Evolutionary conservation across 352 stramenopile genomes (phyloP).

Genomic region (Pythium oligandrum): DNA sequence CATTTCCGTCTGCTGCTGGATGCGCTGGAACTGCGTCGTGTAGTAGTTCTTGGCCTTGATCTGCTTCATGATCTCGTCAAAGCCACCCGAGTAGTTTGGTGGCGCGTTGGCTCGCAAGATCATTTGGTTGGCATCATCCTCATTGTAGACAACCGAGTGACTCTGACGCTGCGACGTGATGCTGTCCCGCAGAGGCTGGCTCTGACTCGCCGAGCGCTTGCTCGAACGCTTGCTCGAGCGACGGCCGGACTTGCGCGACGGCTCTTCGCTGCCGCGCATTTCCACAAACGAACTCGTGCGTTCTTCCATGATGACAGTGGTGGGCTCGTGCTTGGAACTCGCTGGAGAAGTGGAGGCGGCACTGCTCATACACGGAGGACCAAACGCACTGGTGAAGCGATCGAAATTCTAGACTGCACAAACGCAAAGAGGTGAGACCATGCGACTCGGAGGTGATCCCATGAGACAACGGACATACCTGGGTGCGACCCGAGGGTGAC

Average conservation of each 20-base stretch:
- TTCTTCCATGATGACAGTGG: constrained; percentile 38
- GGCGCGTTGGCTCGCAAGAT: constrained; percentile 64
- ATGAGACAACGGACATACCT: too few relatives aligned
- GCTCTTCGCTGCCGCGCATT: constrained; percentile 9
- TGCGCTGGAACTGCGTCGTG: constrained; percentile 71
- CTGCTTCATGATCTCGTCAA: constrained; percentile 74
- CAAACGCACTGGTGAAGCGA: too few relatives aligned
- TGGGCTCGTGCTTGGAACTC: neutral
- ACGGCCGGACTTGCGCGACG: neutral
- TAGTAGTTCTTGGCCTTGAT: constrained; percentile 79
- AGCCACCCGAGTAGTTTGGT: constrained; percentile 56
- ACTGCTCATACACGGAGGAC: too few relatives aligned
- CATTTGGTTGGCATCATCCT: constrained; percentile 56
- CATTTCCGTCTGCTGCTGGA: constrained; percentile 78
- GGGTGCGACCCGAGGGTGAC: too few relatives aligned
- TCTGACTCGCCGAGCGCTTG: constrained; percentile 25
- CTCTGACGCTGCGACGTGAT: constrained; percentile 11
- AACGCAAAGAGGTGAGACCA: too few relatives aligned
- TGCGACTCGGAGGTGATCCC: too few relatives aligned
- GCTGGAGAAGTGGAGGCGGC: too few relatives aligned
- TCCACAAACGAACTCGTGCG: constrained; percentile 51
- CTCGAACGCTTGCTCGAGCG: constrained; percentile 11
- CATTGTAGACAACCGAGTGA: constrained; percentile 31
- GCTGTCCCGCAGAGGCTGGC: constrained; percentile 15
- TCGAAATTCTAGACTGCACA: too few relatives aligned